Evolutionary conservation across 2,329 filamentous ascomycete genomes (phyloP).

Genomic region (Teratosphaeria nubilosa): DNA sequence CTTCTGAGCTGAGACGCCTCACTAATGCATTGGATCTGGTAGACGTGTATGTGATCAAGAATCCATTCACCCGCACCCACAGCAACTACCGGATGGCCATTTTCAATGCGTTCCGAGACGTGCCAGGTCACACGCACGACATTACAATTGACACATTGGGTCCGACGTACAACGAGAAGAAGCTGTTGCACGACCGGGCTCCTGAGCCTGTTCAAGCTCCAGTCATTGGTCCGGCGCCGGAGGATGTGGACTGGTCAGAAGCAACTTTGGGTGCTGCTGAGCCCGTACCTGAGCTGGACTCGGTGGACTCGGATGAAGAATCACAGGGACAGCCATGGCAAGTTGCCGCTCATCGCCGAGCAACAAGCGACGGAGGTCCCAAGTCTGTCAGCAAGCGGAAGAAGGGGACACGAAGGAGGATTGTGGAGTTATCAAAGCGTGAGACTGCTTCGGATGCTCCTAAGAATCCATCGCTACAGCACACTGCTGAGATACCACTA

Average conservation of each 20-base stretch:
- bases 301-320: not conserved
- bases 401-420: conserved; percentile 46
- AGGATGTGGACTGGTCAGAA: conserved; percentile 42
- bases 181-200: conserved; percentile 70
- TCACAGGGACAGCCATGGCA: conserved; percentile 3
- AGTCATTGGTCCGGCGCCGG: conserved; percentile 60
- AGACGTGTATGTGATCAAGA: conserved; percentile 86
- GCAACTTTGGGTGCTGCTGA: conserved; percentile 1
- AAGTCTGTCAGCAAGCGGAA: conserved; percentile 41
- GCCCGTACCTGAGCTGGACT: conserved; percentile 1
- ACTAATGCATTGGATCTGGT: conserved; percentile 84
- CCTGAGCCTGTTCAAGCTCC: conserved; percentile 67
- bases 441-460: not conserved
- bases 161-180: conserved; percentile 76
- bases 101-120: conserved; percentile 89
- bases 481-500: conserved; percentile 17
- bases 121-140: conserved; percentile 83
- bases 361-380: conserved; percentile 22
- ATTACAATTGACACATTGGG: conserved; percentile 77
- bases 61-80: conserved; percentile 83
- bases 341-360: conserved; percentile 14
- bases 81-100: conserved; percentile 77
- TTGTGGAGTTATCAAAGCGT: conserved; percentile 46
- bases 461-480: conserved; percentile 14
- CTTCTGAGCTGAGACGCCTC: conserved; percentile 77